phyloP scores from a whole-genome alignment of 2,329 filamentous ascomycete species.

The Colletotrichum viniferum region DNA sequence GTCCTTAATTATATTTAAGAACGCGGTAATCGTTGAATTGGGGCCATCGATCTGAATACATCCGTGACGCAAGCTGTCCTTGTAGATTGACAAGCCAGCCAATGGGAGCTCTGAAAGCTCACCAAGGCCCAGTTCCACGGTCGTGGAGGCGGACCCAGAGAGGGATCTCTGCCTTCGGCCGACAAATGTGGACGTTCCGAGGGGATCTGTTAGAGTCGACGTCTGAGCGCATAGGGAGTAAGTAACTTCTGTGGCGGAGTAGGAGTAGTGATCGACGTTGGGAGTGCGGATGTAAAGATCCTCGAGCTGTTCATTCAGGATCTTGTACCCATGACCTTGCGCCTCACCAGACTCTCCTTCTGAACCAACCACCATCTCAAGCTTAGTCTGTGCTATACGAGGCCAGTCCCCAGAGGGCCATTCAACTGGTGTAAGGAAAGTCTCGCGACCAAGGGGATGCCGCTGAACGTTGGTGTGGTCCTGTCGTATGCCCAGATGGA shows the following conservation, averaged over 20 bases:
- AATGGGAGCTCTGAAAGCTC: background rate
- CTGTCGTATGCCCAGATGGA: background rate
- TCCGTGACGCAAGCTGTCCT: background rate
- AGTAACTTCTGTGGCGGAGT: background rate
- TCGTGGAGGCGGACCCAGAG: background rate
- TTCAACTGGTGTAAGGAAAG: background rate
- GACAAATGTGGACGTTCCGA: background rate
- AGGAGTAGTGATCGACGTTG: background rate
- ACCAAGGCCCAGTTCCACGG: background rate
- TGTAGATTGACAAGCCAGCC: background rate
- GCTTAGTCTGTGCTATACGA: background rate
- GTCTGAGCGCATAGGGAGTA: background rate
- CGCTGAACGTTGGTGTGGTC: background rate
- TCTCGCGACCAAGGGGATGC: background rate
- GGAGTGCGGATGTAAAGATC: background rate
- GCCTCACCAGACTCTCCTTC: background rate
- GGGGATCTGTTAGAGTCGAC: background rate
- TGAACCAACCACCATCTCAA: background rate
- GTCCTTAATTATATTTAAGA: background rate
- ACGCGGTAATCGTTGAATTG: too few relatives aligned
- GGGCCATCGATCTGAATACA: background rate
- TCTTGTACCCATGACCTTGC: background rate
- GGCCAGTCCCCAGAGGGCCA: background rate
- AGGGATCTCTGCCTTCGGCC: background rate
- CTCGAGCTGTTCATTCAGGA: background rate